Percentiles rank a stretch among this genome's conserved stretches.
Conservation (phyloP, 2,329 filamentous ascomycete species). For the Colletotrichum sp. region DNA sequence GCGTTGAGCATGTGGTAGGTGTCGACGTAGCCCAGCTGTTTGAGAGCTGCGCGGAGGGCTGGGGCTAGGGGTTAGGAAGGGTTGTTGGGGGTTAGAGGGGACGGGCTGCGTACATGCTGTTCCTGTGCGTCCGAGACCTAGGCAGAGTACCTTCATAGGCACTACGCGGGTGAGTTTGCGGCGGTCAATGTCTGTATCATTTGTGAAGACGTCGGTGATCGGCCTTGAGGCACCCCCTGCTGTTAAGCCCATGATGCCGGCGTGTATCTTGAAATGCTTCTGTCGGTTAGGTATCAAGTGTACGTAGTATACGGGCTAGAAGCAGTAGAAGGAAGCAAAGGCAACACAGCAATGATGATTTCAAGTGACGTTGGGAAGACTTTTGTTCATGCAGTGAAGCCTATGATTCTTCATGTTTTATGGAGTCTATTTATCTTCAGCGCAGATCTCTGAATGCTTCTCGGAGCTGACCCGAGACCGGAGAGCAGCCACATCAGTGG, state of each 20-base stretch:
- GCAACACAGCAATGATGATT: neutral
- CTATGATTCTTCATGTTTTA: neutral
- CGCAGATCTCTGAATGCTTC: neutral
- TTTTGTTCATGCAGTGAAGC: neutral
- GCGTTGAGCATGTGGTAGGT: slow-evolving; percentile 21
- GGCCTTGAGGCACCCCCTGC: slow-evolving; percentile 37
- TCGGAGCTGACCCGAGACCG: neutral
- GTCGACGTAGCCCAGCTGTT: slow-evolving; percentile 6
- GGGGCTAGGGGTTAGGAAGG: neutral
- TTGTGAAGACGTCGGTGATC: slow-evolving; percentile 66
- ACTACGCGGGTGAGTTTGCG: slow-evolving; percentile 69
- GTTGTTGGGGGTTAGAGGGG: neutral
- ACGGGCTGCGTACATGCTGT: slow-evolving; percentile 64
- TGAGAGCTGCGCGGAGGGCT: slow-evolving; percentile 41
- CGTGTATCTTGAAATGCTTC: neutral
- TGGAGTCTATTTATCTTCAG: neutral
- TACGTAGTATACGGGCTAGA: neutral
- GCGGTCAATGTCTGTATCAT: slow-evolving; percentile 71
- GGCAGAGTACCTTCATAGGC: slow-evolving; percentile 74
- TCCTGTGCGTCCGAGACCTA: slow-evolving; percentile 74
- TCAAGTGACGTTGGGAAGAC: neutral
- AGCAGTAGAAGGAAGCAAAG: neutral
- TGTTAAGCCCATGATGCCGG: neutral
- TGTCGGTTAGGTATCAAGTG: neutral
- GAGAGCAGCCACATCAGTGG: neutral